Evolutionary conservation across 2,329 filamentous ascomycete species (phyloP).

Genomic region (Alternaria burnsii): DNA sequence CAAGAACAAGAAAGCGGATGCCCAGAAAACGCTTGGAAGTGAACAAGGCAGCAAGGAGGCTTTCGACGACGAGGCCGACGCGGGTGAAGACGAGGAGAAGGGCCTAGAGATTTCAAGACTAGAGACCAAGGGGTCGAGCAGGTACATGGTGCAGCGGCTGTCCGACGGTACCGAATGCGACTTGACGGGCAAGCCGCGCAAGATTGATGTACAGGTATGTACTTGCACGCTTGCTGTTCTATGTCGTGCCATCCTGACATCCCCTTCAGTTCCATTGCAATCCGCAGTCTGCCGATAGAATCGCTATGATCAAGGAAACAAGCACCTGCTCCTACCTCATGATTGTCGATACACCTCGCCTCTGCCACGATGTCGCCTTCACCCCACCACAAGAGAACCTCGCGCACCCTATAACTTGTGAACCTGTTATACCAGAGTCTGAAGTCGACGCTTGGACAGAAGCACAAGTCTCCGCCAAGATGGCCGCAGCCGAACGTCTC

Average conservation of each 20-base stretch:
- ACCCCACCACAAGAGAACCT: slow-evolving; percentile 79
- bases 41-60: slow-evolving; percentile 43
- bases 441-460: slow-evolving; percentile 59
- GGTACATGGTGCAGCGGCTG: slow-evolving; percentile 85
- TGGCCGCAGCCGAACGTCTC: slow-evolving; percentile 35
- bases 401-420: slow-evolving; percentile 79
- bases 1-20: slow-evolving; percentile 31
- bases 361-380: slow-evolving; percentile 89
- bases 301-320: slow-evolving; percentile 92
- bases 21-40: slow-evolving; percentile 41
- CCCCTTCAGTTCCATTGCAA: slow-evolving; percentile 72
- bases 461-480: slow-evolving; percentile 44
- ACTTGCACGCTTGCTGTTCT: slow-evolving; percentile 11
- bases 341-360: slow-evolving; percentile 87
- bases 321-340: slow-evolving; percentile 92
- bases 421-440: slow-evolving; percentile 70
- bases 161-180: slow-evolving; percentile 85
- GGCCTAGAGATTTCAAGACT: slow-evolving; percentile 65
- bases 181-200: slow-evolving; percentile 80
- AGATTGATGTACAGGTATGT: slow-evolving; percentile 77
- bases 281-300: slow-evolving; percentile 76
- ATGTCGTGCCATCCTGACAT: slow-evolving; percentile 10
- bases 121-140: slow-evolving; percentile 81
- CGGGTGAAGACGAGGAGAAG: slow-evolving; percentile 33
- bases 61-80: slow-evolving; percentile 42